Base-by-base conservation (phyloP, 2,329 filamentous ascomycete species). In the Hypocreales sp. region DNA sequence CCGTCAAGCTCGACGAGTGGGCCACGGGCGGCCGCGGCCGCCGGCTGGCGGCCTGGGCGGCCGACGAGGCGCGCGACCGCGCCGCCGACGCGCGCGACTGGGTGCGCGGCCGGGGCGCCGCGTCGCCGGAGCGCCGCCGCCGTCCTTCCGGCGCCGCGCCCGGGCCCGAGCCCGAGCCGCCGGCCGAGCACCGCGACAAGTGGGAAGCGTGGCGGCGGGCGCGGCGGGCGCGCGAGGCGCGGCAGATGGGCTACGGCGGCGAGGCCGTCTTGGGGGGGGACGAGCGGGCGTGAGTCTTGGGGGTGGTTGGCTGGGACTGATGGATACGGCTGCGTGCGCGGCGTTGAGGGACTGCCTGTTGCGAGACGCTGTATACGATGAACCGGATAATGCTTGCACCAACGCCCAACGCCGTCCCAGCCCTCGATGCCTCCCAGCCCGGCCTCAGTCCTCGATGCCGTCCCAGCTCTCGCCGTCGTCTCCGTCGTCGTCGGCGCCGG, bases 361-460 rank as follows among this genome's bases (percentile, higher is more conserved):
- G n/a, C n/a, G n/a, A n/a, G n/a, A n/a, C n/a, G n/a, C n/a, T n/a
- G n/a, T n/a, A n/a, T n/a, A n/a, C n/a, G n/a, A n/a, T n/a, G n/a
- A n/a, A n/a, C n/a, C n/a, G n/a, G n/a, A n/a, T n/a, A n/a, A n/a
- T n/a, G n/a, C n/a, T n/a, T n/a, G n/a, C n/a, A n/a, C n/a, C n/a
- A n/a, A n/a, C n/a, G n/a, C n/a, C n/a, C n/a, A n/a, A n/a, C n/a
- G n/a, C n/a, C n/a, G n/a, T n/a, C n/a, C n/a, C n/a, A n/a, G n/a
- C n/a, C n/a, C n/a, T n/a, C n/a, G n/a, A n/a, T n/a, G n/a, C n/a
- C n/a, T 15, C 5, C 8, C 9, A 14, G 5, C 25, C 2, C 11
- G 32, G 58, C 50, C 74, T 61, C 53, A 76, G 39, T 79, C 73
- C 7, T 70, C 67, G 39, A 84, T 72, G 0, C 79, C 79, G 37